These are phyloP conservation scores for Mucor saturninus DNA, from an alignment of 371 early-diverging fungal species.

Conservation along the genomic window DNA sequence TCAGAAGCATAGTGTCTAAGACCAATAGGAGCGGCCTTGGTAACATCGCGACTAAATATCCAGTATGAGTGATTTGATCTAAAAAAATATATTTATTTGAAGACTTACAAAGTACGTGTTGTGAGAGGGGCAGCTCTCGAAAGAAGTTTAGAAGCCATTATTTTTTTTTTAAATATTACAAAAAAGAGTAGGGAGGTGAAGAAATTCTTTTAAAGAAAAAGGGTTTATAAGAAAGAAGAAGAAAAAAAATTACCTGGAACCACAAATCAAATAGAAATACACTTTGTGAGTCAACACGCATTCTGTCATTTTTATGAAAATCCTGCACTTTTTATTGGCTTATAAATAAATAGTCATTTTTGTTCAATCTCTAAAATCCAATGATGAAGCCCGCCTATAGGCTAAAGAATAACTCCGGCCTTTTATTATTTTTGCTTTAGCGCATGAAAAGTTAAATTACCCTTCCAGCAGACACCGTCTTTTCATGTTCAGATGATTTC, in stretches of 20 bases:
- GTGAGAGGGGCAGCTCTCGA: conserved; percentile 32
- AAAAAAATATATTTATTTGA: background rate
- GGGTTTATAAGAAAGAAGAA: conserved; percentile 14
- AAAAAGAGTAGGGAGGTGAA: conserved; percentile 10
- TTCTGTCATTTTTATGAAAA: conserved; percentile 15
- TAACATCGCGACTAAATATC: conserved; percentile 19
- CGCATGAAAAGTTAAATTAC: conserved; percentile 1
- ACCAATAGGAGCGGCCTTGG: conserved; percentile 37
- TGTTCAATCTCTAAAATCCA: conserved; percentile 4
- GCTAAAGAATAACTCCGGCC: background rate
- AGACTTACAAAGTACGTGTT: conserved; percentile 36
- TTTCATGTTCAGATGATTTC: conserved; percentile 19
- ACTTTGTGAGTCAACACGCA: background rate
- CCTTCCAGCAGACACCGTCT: conserved; percentile 26
- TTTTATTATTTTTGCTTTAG: too few relatives aligned
- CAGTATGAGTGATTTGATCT: too few relatives aligned
- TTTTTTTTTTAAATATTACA: conserved; percentile 2
- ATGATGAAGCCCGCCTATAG: background rate
- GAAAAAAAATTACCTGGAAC: conserved; percentile 9
- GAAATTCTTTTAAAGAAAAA: background rate
- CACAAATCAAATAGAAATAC: conserved; percentile 15
- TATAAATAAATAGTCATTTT: conserved; percentile 11
- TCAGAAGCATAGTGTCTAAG: conserved; percentile 49
- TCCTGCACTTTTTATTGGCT: conserved; percentile 15
- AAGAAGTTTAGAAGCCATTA: conserved; percentile 48